Conservation (phyloP, 768 basidiomycete species). For the Trametes sanguinea region DNA sequence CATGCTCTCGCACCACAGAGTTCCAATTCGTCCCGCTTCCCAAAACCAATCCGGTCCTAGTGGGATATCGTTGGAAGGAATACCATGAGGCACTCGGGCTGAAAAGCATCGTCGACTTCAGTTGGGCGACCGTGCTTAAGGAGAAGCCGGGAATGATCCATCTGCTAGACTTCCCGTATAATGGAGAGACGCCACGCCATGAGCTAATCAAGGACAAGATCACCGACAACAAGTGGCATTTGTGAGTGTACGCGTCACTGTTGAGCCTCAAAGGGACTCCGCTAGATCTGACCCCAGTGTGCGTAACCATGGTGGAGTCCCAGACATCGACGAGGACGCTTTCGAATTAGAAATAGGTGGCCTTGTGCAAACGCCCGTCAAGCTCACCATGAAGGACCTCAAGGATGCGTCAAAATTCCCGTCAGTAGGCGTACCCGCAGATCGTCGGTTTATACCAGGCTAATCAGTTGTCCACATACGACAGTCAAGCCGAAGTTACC, state of each 20-base stretch:
- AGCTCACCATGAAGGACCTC: slow-evolving; percentile 48
- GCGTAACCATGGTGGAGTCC: slow-evolving; percentile 56
- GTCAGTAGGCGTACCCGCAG: slow-evolving; percentile 31
- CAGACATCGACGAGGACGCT: slow-evolving; percentile 47
- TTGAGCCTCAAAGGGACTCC: not conserved
- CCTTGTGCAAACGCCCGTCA: slow-evolving; percentile 47
- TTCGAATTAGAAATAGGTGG: slow-evolving; percentile 55
- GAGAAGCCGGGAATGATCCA: slow-evolving; percentile 55
- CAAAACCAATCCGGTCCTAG: slow-evolving; percentile 50
- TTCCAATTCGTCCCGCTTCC: slow-evolving; percentile 53
- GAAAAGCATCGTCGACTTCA: slow-evolving; percentile 46
- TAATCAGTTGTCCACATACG: not conserved
- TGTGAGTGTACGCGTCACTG: slow-evolving; percentile 38
- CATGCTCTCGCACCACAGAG: slow-evolving; percentile 31
- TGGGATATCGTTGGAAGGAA: slow-evolving; percentile 54
- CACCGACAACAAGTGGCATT: slow-evolving; percentile 51
- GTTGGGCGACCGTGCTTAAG: slow-evolving; percentile 52
- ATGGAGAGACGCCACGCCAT: slow-evolving; percentile 50
- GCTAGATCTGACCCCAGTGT: slow-evolving; percentile 37
- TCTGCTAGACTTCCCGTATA: slow-evolving; percentile 57
- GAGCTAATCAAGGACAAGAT: slow-evolving; percentile 47
- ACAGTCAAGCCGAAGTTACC: slow-evolving; percentile 49
- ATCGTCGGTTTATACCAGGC: not conserved
- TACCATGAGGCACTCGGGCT: slow-evolving; percentile 54
- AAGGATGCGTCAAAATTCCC: slow-evolving; percentile 50